Percentiles rank a stretch among this genome's conserved stretches.
Evolutionary conservation across 148 eudicot species (phyloP).

Genomic region (Oxyria digyna): DNA sequence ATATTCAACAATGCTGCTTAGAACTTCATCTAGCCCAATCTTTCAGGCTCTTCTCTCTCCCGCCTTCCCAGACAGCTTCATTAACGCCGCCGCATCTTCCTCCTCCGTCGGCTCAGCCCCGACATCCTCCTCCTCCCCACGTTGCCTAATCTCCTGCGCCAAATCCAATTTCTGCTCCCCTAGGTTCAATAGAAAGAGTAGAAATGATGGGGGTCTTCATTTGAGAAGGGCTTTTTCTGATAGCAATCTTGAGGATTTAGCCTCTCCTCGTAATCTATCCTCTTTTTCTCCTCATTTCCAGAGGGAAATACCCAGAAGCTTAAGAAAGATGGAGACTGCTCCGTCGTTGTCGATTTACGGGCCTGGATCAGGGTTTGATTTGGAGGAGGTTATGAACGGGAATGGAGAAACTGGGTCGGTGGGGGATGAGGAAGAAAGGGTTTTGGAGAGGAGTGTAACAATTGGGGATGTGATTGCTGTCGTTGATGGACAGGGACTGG

Average conservation of each 20-base stretch:
- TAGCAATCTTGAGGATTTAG: conserved; percentile 1
- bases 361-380: background rate
- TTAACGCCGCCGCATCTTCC: background rate
- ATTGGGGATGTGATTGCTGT: conserved; percentile 7
- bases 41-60: conserved; percentile 7
- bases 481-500: background rate
- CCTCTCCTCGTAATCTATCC: background rate
- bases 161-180: background rate
- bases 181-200: background rate
- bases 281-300: background rate
- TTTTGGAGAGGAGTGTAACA: conserved; percentile 1
- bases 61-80: background rate
- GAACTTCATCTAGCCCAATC: conserved; percentile 6
- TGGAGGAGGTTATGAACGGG: conserved; percentile 3
- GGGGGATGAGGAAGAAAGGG: background rate
- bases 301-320: background rate
- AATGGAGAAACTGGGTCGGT: background rate
- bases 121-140: background rate
- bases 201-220: background rate
- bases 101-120: background rate
- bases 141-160: background rate
- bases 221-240: conserved; percentile 2
- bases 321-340: background rate
- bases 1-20: background rate
- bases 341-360: background rate